Evolutionary conservation across 345 rosid genomes (phyloP).

Genomic region (Populus pruinosa): DNA sequence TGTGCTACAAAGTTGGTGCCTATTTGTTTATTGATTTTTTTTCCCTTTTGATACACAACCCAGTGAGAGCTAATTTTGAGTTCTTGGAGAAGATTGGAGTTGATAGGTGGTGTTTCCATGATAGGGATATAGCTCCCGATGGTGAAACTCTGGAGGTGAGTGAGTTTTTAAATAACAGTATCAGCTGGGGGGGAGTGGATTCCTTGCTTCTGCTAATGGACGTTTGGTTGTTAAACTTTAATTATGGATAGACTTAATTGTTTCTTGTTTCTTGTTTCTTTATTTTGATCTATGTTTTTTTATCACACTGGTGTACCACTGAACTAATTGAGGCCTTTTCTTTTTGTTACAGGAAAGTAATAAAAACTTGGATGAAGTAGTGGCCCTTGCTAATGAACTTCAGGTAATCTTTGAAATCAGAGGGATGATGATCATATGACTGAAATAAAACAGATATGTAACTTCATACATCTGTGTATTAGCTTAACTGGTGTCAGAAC

Average conservation of each 20-base stretch:
- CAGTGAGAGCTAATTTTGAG: slow-evolving; percentile 99
- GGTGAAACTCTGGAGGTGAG: slow-evolving; percentile 71
- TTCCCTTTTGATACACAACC: slow-evolving; percentile 9
- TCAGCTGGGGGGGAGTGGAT: not conserved
- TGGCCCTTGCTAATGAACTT: slow-evolving; percentile 89
- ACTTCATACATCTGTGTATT: no score
- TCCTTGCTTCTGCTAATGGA: not conserved
- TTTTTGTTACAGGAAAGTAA: slow-evolving; percentile 60
- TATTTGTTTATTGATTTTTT: not conserved
- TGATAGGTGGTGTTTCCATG: slow-evolving; percentile 95
- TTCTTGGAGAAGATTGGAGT: slow-evolving; percentile 88
- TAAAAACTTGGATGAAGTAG: slow-evolving; percentile 85
- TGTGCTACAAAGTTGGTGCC: not conserved
- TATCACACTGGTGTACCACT: not conserved
- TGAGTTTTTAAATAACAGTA: not conserved
- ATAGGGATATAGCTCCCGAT: slow-evolving; percentile 92
- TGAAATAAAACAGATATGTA: no score
- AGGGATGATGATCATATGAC: no score
- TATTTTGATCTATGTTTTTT: not conserved
- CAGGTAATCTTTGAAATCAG: slow-evolving; percentile 35
- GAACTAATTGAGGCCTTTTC: not conserved
- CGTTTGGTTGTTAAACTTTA: not conserved
- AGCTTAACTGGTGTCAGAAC: no score
- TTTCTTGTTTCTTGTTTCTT: no score
- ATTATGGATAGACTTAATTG: not conserved